These are phyloP conservation scores for Canna indica DNA, from an alignment of 176 grass and related monocot species.

Conservation along the genomic window DNA sequence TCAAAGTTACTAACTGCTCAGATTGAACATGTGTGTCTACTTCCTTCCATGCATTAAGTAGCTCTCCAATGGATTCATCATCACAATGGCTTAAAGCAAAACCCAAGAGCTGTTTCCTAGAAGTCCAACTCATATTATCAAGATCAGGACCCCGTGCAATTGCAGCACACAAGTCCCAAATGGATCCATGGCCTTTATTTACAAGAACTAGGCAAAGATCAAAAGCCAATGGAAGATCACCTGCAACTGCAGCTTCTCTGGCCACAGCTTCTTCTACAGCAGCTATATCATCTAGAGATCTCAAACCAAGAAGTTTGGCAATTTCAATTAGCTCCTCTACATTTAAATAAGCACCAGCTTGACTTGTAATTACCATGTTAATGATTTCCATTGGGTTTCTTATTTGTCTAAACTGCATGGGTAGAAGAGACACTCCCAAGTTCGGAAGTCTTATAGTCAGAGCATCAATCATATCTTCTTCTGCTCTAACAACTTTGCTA, in stretches of 20 bases:
- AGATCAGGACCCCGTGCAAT: conserved; percentile 75
- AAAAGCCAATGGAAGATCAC: conserved; percentile 81
- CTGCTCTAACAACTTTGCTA: conserved; percentile 69
- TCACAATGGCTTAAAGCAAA: conserved; percentile 87
- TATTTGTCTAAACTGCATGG: conserved; percentile 85
- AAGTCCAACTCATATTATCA: conserved; percentile 67
- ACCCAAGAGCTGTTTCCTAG: conserved; percentile 61
- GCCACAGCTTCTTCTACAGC: conserved; percentile 73
- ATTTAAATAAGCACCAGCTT: conserved; percentile 81
- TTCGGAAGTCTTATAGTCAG: conserved; percentile 79
- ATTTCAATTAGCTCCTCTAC: conserved; percentile 94
- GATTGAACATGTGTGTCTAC: conserved; percentile 58
- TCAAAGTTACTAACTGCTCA: conserved; percentile 56
- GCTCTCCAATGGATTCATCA: conserved; percentile 63
- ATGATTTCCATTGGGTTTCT: conserved; percentile 90
- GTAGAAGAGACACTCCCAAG: conserved; percentile 86
- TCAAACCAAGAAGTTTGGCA: conserved; percentile 76
- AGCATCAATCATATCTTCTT: conserved; percentile 93
- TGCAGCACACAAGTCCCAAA: conserved; percentile 88
- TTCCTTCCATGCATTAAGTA: conserved; percentile 94
- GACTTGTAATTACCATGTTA: conserved; percentile 60
- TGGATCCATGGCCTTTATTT: conserved; percentile 54
- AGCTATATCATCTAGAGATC: conserved; percentile 67
- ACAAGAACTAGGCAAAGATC: conserved; percentile 77
- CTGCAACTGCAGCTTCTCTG: conserved; percentile 82